These are phyloP conservation scores for Isabelozyma gotoi DNA, from an alignment of 805 yeast genomes.

Conservation along the genomic window DNA sequence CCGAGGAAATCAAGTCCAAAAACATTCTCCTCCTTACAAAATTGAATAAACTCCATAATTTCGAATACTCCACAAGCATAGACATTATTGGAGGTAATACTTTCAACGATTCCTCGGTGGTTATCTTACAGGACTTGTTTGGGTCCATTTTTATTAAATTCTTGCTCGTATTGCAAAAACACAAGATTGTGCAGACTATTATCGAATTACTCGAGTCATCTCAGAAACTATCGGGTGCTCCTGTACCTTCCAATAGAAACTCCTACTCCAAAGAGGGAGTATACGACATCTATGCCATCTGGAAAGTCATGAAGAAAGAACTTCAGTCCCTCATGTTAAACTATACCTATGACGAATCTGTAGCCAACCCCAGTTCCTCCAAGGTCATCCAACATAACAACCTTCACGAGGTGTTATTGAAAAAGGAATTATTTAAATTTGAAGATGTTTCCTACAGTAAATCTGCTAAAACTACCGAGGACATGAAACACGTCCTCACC, in stretches of 20 bases:
- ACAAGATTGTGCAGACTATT: conserved; percentile 63
- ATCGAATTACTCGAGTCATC: conserved; percentile 31
- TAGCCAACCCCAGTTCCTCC: background rate
- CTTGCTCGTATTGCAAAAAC: conserved; percentile 65
- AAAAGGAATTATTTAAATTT: conserved; percentile 27
- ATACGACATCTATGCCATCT: conserved; percentile 22
- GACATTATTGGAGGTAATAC: conserved; percentile 24
- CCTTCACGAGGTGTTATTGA: conserved; percentile 21
- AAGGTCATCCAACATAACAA: conserved; percentile 5
- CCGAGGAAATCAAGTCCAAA: conserved; percentile 62
- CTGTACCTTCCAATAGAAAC: background rate
- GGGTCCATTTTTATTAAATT: conserved; percentile 66
- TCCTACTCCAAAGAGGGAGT: background rate
- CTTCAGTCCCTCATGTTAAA: conserved; percentile 27
- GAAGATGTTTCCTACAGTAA: conserved; percentile 27
- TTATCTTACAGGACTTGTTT: conserved; percentile 67
- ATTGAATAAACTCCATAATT: conserved; percentile 26
- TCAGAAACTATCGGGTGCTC: conserved; percentile 12
- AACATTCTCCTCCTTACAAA: conserved; percentile 41
- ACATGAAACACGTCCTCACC: conserved; percentile 40
- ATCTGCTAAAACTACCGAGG: conserved; percentile 25
- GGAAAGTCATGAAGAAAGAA: conserved; percentile 35
- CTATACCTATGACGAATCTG: conserved; percentile 29
- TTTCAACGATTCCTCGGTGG: conserved; percentile 49
- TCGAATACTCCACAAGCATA: conserved; percentile 19